Evolutionary conservation across 768 basidiomycete species (phyloP).

Genomic region (Boletus insuetus): DNA sequence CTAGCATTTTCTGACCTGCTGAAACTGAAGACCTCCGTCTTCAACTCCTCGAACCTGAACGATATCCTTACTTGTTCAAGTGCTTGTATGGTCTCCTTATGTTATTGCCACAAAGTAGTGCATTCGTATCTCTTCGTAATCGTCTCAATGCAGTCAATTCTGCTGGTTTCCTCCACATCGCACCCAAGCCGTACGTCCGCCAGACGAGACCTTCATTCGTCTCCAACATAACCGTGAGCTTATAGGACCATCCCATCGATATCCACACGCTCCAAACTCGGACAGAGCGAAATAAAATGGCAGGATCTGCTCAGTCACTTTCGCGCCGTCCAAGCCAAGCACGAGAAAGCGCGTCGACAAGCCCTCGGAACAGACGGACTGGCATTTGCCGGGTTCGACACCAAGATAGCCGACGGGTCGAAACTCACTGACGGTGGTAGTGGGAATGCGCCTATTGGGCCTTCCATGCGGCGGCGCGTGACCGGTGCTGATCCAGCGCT

Average conservation of each 20-base stretch:
- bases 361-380: conserved; percentile 63
- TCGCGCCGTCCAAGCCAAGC: conserved; percentile 81
- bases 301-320: conserved; percentile 92
- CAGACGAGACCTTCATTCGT: neutral
- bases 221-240: conserved; percentile 20
- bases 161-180: conserved; percentile 88
- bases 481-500: conserved; percentile 47
- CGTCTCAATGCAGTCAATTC: conserved; percentile 94
- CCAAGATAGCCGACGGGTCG: conserved; percentile 28
- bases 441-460: conserved; percentile 27
- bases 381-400: conserved; percentile 44
- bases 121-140: conserved; percentile 92
- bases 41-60: conserved; percentile 94
- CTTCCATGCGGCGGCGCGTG: conserved; percentile 58
- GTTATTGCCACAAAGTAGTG: conserved; percentile 95
- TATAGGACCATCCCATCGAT: conserved; percentile 33
- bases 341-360: conserved; percentile 87
- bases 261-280: conserved; percentile 69
- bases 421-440: conserved; percentile 3
- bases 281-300: conserved; percentile 95
- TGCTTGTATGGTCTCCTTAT: conserved; percentile 96
- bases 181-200: conserved; percentile 71
- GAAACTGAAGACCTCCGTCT: conserved; percentile 66
- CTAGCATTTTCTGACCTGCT: neutral
- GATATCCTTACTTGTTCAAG: conserved; percentile 95